These are phyloP conservation scores for Pseudogymnoascus sp. DNA, from an alignment of 2,329 filamentous ascomycete genomes.

Conservation along the genomic window DNA sequence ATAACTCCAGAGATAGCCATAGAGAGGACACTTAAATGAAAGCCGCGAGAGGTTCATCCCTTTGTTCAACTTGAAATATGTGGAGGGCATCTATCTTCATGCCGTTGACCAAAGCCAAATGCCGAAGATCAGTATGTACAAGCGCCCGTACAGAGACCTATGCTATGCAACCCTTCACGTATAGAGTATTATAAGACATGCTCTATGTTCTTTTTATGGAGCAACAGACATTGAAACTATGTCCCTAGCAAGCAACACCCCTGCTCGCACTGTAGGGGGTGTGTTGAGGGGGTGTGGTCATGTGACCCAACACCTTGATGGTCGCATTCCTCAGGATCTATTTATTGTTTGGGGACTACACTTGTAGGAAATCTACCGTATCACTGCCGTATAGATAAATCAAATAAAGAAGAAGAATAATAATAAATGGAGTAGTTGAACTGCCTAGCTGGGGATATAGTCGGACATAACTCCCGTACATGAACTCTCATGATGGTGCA, in stretches of 20 bases:
- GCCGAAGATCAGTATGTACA: background rate
- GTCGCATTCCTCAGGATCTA: background rate
- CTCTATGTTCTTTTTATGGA: conserved; percentile 7
- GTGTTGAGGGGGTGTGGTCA: background rate
- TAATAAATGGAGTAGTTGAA: background rate
- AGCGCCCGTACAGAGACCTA: background rate
- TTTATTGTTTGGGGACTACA: background rate
- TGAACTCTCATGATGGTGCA: conserved; percentile 9
- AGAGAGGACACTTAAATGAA: background rate
- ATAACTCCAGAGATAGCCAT: background rate
- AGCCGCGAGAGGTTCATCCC: background rate
- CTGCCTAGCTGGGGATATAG: background rate
- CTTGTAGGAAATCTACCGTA: background rate
- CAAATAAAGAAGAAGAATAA: background rate
- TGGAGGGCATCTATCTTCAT: background rate
- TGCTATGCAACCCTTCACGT: background rate
- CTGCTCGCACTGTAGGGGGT: background rate
- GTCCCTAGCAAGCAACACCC: background rate
- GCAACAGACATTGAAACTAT: background rate
- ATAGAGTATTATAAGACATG: background rate
- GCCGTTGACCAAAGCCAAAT: background rate
- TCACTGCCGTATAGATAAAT: background rate
- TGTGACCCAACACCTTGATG: background rate
- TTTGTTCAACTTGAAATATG: background rate
- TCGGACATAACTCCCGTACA: background rate